Evolutionary conservation across 2,329 filamentous ascomycete genomes (phyloP).

Genomic region (Pleomassaria siparia): DNA sequence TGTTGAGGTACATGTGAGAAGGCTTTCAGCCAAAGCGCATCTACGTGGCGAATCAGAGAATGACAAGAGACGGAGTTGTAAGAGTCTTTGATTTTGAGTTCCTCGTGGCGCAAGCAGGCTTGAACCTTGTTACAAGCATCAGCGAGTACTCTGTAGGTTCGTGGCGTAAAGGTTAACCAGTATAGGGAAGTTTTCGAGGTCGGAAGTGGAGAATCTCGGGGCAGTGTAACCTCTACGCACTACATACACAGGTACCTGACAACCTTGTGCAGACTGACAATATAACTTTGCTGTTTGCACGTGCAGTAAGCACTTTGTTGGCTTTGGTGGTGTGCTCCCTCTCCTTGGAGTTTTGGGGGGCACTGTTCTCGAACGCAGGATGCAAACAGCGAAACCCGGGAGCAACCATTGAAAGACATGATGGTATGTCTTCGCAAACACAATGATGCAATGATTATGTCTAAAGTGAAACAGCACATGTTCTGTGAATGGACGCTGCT

Average conservation of each 20-base stretch:
- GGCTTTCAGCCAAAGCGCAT: neutral
- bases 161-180: neutral
- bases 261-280: too few relatives aligned
- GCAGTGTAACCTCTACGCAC: too few relatives aligned
- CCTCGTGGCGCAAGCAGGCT: neutral
- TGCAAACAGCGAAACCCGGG: neutral
- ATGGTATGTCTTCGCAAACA: neutral
- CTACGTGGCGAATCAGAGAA: neutral
- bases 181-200: neutral
- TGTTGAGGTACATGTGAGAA: neutral
- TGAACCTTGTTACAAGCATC: neutral
- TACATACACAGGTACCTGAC: too few relatives aligned
- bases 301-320: neutral
- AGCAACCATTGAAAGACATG: neutral
- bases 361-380: neutral
- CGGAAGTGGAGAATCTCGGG: neutral
- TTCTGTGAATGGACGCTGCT: conserved; percentile 4
- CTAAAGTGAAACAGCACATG: neutral
- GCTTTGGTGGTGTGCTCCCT: neutral
- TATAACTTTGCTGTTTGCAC: too few relatives aligned
- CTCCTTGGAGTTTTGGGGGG: too few relatives aligned
- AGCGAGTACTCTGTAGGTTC: too few relatives aligned
- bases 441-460: neutral
- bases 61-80: neutral
- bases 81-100: neutral